Evolutionary conservation across 1,284 basidiomycete genomes (phyloP).

Genomic region (Pisolithus thermaeus): DNA sequence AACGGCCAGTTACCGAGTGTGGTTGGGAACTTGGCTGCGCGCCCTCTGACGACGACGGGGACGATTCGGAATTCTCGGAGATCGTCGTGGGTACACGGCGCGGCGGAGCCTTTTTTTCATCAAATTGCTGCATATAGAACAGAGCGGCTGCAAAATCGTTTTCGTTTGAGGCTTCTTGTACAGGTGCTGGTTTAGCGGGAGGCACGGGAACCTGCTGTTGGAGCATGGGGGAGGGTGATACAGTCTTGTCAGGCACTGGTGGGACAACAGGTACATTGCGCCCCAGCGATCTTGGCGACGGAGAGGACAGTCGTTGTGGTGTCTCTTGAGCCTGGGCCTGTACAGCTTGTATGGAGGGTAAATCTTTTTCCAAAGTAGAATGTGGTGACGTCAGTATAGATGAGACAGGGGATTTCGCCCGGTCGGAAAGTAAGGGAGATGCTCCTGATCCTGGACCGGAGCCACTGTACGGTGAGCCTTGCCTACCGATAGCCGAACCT

Average conservation of each 20-base stretch:
- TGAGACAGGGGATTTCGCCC: conserved; percentile 15
- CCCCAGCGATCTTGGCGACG: conserved; percentile 11
- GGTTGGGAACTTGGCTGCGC: conserved; percentile 9
- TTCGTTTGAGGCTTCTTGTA: conserved; percentile 19
- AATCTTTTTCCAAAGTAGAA: conserved; percentile 31
- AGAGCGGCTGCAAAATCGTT: conserved; percentile 55
- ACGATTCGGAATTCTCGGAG: conserved; percentile 26
- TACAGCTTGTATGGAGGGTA: conserved; percentile 27
- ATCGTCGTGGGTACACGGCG: conserved; percentile 40
- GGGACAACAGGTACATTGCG: conserved; percentile 16
- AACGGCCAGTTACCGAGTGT: conserved; percentile 11
- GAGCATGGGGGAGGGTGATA: neutral
- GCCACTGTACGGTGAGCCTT: conserved; percentile 9
- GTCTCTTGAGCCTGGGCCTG: conserved; percentile 12
- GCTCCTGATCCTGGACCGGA: conserved; percentile 5
- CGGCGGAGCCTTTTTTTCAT: conserved; percentile 27
- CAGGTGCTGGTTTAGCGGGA: conserved; percentile 13
- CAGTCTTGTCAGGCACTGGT: conserved; percentile 24
- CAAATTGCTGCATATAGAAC: conserved; percentile 62
- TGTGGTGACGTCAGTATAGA: conserved; percentile 40
- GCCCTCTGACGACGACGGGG: conserved; percentile 29
- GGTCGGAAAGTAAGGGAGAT: conserved; percentile 8
- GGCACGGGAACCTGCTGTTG: conserved; percentile 7
- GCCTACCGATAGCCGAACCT: conserved; percentile 14
- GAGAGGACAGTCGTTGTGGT: conserved; percentile 3